A percentile compares a stretch with the other conserved stretches of the same genome.
These are phyloP conservation scores for Paramarasmius palmivorus DNA, from an alignment of 1,284 basidiomycete species.

Conservation along the genomic window DNA sequence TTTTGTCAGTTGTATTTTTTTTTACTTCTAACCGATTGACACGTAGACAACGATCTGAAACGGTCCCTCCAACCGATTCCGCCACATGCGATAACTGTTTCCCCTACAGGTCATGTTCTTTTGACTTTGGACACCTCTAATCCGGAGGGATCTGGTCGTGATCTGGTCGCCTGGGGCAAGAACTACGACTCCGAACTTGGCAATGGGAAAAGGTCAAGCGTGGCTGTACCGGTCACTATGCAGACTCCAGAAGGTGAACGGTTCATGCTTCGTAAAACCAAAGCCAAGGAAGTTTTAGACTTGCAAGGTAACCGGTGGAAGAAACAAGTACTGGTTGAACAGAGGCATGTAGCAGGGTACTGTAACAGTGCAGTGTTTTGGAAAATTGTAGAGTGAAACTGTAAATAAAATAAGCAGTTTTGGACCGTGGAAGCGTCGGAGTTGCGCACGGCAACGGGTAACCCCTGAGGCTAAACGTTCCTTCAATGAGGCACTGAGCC, in stretches of 20 bases:
- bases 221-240: conserved; percentile 66
- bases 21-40: conserved; percentile 5
- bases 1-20: conserved; percentile 1
- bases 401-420: conserved; percentile 9
- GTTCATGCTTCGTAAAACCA: conserved; percentile 54
- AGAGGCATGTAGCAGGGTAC: conserved; percentile 63
- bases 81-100: conserved; percentile 71
- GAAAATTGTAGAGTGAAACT: conserved; percentile 48
- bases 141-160: conserved; percentile 49
- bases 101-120: conserved; percentile 79
- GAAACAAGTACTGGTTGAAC: conserved; percentile 66
- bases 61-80: conserved; percentile 66
- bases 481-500: conserved; percentile 1
- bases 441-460: too few relatives aligned
- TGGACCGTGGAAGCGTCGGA: too few relatives aligned
- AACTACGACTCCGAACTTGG: conserved; percentile 83
- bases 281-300: conserved; percentile 63
- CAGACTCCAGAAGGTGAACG: conserved; percentile 52
- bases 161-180: conserved; percentile 69
- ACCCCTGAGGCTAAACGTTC: neutral
- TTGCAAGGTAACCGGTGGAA: conserved; percentile 68
- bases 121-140: conserved; percentile 70
- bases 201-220: conserved; percentile 78
- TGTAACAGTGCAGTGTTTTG: conserved; percentile 75
- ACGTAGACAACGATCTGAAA: conserved; percentile 66